Conservation (phyloP, 192 early-diverging fungal genomes). For the Coemansia sp. region DNA sequence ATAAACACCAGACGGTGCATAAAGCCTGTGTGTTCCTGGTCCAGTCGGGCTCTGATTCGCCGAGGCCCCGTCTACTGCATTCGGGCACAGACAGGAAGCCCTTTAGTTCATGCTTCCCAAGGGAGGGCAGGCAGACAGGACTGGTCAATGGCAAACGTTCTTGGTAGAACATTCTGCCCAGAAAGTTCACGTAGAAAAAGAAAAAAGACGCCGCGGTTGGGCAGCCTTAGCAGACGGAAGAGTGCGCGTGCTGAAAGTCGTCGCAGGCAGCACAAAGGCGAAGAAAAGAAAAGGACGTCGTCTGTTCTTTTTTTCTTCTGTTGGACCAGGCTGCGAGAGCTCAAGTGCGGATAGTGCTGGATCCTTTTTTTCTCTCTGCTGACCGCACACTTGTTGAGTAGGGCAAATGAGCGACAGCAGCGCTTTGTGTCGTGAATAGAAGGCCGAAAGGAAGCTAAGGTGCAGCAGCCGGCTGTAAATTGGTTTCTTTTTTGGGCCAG, state of each 20-base stretch:
- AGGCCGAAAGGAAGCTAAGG: too few relatives aligned
- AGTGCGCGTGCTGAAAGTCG: neutral
- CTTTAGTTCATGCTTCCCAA: too few relatives aligned
- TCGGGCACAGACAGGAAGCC: neutral
- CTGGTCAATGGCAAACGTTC: slow-evolving; percentile 13
- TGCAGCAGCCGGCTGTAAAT: too few relatives aligned
- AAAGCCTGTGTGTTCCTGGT: neutral
- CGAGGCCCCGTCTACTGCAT: neutral
- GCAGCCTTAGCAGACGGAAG: neutral
- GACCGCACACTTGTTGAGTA: too few relatives aligned
- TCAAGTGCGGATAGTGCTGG: too few relatives aligned
- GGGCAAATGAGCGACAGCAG: too few relatives aligned
- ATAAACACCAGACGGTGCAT: neutral
- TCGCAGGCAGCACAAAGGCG: neutral
- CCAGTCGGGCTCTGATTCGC: neutral
- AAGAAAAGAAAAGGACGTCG: neutral
- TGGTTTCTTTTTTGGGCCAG: too few relatives aligned
- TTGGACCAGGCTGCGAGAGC: neutral
- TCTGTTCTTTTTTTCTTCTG: neutral
- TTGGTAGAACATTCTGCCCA: slow-evolving; percentile 33
- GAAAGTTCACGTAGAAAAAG: slow-evolving; percentile 30
- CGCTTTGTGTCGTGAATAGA: too few relatives aligned
- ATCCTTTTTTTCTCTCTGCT: too few relatives aligned
- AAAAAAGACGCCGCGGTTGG: slow-evolving; percentile 11
- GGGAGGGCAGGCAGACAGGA: neutral